Evolutionary conservation across 495 filamentous ascomycete genomes (phyloP).

Genomic region (Neurospora tetraspora): DNA sequence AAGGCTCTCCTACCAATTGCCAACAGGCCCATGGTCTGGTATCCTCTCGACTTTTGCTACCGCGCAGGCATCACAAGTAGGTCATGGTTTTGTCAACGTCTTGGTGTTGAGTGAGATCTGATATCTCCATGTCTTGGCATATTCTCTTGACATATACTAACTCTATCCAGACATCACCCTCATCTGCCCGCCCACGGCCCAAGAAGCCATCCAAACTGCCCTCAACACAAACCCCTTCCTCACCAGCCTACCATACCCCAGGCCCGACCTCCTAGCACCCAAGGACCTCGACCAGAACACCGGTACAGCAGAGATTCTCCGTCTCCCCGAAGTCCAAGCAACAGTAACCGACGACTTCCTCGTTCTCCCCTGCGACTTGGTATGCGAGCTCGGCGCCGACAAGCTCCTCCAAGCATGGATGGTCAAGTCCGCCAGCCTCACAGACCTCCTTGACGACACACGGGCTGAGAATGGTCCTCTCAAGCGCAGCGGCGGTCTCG

Average conservation of each 20-base stretch:
- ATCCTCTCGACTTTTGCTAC: conserved; percentile 84
- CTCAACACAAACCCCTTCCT: conserved; percentile 79
- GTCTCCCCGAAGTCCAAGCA: conserved; percentile 60
- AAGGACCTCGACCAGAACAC: conserved; percentile 62
- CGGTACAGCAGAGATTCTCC: conserved; percentile 83
- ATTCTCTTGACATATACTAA: neutral
- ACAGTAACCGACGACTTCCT: conserved; percentile 76
- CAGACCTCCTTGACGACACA: conserved; percentile 27
- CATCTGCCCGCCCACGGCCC: conserved; percentile 67
- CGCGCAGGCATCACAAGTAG: conserved; percentile 72
- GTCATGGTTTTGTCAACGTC: conserved; percentile 5
- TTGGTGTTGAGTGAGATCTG: conserved; percentile 4
- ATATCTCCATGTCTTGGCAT: neutral
- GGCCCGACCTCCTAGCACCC: conserved; percentile 66
- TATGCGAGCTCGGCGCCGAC: conserved; percentile 81
- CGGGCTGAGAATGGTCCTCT: conserved; percentile 21
- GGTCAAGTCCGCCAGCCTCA: conserved; percentile 62
- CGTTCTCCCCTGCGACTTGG: conserved; percentile 84
- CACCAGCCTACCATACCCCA: conserved; percentile 66
- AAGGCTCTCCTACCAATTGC: conserved; percentile 89
- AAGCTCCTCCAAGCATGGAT: conserved; percentile 85
- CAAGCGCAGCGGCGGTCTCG: conserved; percentile 59
- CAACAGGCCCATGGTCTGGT: conserved; percentile 94
- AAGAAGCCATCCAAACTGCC: conserved; percentile 61
- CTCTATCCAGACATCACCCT: conserved; percentile 62